These are phyloP conservation scores for Spiraea crenata DNA, from an alignment of 331 rosid species.

Conservation along the genomic window DNA sequence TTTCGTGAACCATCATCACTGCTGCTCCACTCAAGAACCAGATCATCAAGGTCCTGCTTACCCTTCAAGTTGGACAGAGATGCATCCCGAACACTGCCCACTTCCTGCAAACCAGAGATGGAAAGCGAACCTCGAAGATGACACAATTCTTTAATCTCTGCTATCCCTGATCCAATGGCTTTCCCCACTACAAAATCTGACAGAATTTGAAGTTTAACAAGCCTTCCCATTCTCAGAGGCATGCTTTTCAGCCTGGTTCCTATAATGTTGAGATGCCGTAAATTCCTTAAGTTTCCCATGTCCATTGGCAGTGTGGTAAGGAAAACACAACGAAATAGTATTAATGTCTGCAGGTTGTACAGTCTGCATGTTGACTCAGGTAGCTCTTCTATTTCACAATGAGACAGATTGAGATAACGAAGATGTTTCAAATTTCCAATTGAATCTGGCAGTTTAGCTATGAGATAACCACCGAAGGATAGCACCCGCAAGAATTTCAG, in stretches of 20 bases:
- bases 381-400: slow-evolving; percentile 4
- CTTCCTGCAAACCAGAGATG: slow-evolving; percentile 32
- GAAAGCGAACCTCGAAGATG: slow-evolving; percentile 31
- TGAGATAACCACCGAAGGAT: slow-evolving; percentile 12
- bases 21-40: slow-evolving; percentile 36
- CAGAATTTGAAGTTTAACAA: slow-evolving; percentile 14
- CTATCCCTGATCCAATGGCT: slow-evolving; percentile 13
- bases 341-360: slow-evolving; percentile 19
- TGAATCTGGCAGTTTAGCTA: slow-evolving; percentile 28
- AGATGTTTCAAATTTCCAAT: slow-evolving; percentile 13
- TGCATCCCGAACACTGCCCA: slow-evolving; percentile 27
- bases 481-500: slow-evolving; percentile 18
- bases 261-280: slow-evolving; percentile 19
- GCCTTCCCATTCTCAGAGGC: slow-evolving; percentile 1
- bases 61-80: slow-evolving; percentile 19
- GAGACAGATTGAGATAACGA: slow-evolving; percentile 19
- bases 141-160: slow-evolving; percentile 28
- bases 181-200: slow-evolving; percentile 30
- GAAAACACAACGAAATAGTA: background rate
- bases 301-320: slow-evolving; percentile 17
- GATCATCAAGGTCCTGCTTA: slow-evolving; percentile 25
- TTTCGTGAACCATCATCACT: slow-evolving; percentile 14
- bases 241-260: slow-evolving; percentile 5
- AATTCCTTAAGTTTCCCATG: slow-evolving; percentile 17
- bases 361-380: slow-evolving; percentile 18